Conservation (phyloP, 129 eudicot species). For the Flaveria trinervia region DNA sequence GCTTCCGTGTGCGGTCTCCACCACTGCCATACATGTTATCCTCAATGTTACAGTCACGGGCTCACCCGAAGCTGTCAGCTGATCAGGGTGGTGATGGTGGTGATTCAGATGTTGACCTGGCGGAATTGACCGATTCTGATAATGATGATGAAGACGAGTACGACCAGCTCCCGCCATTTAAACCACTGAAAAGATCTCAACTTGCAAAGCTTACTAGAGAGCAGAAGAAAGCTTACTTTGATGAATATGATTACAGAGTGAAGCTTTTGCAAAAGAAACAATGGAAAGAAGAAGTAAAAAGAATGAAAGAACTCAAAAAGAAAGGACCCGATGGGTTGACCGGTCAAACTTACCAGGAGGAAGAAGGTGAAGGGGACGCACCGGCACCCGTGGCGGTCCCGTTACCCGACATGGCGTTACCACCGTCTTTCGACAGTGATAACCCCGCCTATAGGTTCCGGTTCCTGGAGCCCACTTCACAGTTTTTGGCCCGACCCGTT, state of each 20-base stretch:
- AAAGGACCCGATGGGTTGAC: constrained; percentile 47
- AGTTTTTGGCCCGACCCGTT: constrained; percentile 82
- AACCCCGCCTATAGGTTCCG: constrained; percentile 74
- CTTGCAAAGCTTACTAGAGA: constrained; percentile 79
- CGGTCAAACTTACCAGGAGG: constrained; percentile 39
- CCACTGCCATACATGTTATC: constrained; percentile 94
- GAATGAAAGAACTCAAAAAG: constrained; percentile 77
- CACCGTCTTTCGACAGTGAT: constrained; percentile 80
- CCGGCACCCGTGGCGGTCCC: constrained; percentile 88
- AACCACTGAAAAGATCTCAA: constrained; percentile 75
- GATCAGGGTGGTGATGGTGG: constrained; percentile 84
- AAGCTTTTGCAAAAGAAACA: constrained; percentile 95
- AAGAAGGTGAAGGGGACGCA: constrained; percentile 60
- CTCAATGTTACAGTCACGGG: constrained; percentile 85
- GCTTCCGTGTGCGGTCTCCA: constrained; percentile 78
- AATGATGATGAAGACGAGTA: constrained; percentile 89
- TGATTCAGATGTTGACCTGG: constrained; percentile 91
- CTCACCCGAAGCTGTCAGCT: constrained; percentile 88
- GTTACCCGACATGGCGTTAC: constrained; percentile 82
- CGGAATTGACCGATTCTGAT: constrained; percentile 75
- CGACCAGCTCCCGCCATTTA: constrained; percentile 96
- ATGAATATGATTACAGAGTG: constrained; percentile 93
- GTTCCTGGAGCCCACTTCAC: constrained; percentile 90
- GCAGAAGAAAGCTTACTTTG: constrained; percentile 83
- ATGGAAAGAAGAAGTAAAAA: constrained; percentile 83